Evolutionary conservation across 805 yeast genomes (phyloP).

Genomic region (Yamadazyma paraphyllophila): DNA sequence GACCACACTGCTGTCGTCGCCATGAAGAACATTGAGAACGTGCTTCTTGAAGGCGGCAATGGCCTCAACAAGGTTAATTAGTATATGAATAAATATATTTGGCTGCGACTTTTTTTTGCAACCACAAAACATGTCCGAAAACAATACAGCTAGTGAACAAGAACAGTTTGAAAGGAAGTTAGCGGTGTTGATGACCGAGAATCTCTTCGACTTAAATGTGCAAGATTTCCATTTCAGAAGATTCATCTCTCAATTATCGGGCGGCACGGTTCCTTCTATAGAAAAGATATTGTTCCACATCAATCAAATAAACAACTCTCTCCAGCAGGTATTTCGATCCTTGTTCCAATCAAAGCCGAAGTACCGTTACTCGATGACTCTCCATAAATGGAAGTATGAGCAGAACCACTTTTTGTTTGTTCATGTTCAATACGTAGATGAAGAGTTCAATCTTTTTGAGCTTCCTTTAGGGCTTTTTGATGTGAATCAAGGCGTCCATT

Average conservation of each 20-base stretch:
- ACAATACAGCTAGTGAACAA: neutral
- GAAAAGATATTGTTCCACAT: constrained; percentile 17
- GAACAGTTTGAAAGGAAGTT: constrained; percentile 7
- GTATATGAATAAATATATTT: neutral
- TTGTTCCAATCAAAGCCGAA: constrained; percentile 14
- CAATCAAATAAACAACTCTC: constrained; percentile 19
- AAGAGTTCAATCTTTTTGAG: constrained; percentile 16
- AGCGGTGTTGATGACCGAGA: constrained; percentile 19
- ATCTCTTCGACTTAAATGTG: constrained; percentile 20
- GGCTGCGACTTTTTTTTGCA: constrained; percentile 8
- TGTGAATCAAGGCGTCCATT: constrained; percentile 11
- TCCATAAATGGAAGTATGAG: constrained; percentile 20
- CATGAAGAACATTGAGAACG: constrained; percentile 52
- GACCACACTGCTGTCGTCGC: constrained; percentile 51
- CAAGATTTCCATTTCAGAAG: constrained; percentile 16
- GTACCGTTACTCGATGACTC: constrained; percentile 17
- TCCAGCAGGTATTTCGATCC: constrained; percentile 18
- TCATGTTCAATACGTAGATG: constrained; percentile 19
- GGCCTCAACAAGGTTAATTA: constrained; percentile 13
- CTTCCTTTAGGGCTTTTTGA: constrained; percentile 21
- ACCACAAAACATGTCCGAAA: constrained; percentile 3
- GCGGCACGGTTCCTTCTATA: constrained; percentile 15
- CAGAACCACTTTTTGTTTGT: constrained; percentile 15
- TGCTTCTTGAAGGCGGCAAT: constrained; percentile 18
- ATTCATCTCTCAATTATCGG: constrained; percentile 14